These are phyloP conservation scores for Cryptococcus jaspeensis DNA, from an alignment of 1,284 basidiomycete species.

Conservation along the genomic window DNA sequence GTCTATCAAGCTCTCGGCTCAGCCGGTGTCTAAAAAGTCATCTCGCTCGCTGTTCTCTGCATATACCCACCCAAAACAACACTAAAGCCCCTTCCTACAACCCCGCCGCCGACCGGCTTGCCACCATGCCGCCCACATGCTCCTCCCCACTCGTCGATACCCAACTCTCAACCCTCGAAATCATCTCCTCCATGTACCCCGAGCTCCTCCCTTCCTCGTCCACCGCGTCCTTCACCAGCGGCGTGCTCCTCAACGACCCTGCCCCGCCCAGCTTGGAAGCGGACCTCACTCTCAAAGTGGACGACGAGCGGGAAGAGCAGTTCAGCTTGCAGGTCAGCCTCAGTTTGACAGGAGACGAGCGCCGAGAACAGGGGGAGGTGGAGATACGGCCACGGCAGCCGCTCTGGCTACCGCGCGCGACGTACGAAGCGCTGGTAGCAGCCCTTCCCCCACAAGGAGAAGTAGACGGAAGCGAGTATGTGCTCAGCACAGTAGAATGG, in stretches of 20 bases:
- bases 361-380: not conserved
- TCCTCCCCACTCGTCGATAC: slow-evolving; percentile 6
- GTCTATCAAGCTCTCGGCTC: not conserved
- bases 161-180: slow-evolving; percentile 29
- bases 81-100: not conserved
- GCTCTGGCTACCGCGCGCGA: not conserved
- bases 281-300: slow-evolving; percentile 6
- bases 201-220: slow-evolving; percentile 32
- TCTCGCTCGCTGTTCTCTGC: not conserved
- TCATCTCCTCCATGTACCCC: slow-evolving; percentile 47
- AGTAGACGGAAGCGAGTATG: slow-evolving; percentile 22
- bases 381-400: not conserved
- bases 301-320: slow-evolving; percentile 2
- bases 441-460: slow-evolving; percentile 7
- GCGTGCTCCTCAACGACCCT: no score
- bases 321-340: not conserved
- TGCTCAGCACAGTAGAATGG: slow-evolving; percentile 30
- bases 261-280: slow-evolving; percentile 1
- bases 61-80: not conserved
- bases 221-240: slow-evolving; percentile 8
- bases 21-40: not conserved
- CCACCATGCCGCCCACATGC: slow-evolving; percentile 1
- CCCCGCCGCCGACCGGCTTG: not conserved
- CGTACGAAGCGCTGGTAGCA: not conserved
- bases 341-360: not conserved